Conservation (phyloP, 345 rosid species). For the Citrus glauca region DNA sequence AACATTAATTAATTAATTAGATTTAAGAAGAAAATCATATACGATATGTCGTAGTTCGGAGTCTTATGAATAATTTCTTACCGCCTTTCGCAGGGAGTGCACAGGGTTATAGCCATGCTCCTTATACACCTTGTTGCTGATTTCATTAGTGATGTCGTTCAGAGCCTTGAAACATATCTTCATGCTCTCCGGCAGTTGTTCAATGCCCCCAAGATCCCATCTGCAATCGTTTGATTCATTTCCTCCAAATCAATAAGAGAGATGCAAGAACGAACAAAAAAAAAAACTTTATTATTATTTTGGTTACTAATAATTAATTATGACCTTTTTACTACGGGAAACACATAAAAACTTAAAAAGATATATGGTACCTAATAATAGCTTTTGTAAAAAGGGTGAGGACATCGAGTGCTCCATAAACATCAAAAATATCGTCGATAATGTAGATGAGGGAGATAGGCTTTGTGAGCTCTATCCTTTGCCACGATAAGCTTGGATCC, state of each 20-base stretch:
- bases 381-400: slow-evolving; percentile 44
- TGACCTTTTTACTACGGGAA: too few species aligned
- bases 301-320: too few species aligned
- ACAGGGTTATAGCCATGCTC: slow-evolving; percentile 39
- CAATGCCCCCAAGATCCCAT: slow-evolving; percentile 34
- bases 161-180: slow-evolving; percentile 44
- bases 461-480: slow-evolving; percentile 47
- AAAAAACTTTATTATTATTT: not conserved
- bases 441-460: slow-evolving; percentile 49
- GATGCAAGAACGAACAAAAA: too few species aligned
- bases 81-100: slow-evolving; percentile 40
- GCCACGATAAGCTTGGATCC: slow-evolving; percentile 42
- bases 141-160: slow-evolving; percentile 30
- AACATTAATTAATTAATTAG: not conserved
- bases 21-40: not conserved
- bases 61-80: not conserved
- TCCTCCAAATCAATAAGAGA: too few species aligned
- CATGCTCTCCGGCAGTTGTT: slow-evolving; percentile 37
- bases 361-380: slow-evolving; percentile 28
- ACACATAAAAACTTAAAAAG: too few species aligned
- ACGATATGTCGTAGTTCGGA: too few species aligned
- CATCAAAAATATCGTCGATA: slow-evolving; percentile 55
- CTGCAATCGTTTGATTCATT: slow-evolving; percentile 11
- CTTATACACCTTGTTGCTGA: slow-evolving; percentile 30
- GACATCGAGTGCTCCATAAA: slow-evolving; percentile 39